These are phyloP conservation scores for Calonectria pauciramosa DNA, from an alignment of 2,329 filamentous ascomycete species.

Conservation along the genomic window DNA sequence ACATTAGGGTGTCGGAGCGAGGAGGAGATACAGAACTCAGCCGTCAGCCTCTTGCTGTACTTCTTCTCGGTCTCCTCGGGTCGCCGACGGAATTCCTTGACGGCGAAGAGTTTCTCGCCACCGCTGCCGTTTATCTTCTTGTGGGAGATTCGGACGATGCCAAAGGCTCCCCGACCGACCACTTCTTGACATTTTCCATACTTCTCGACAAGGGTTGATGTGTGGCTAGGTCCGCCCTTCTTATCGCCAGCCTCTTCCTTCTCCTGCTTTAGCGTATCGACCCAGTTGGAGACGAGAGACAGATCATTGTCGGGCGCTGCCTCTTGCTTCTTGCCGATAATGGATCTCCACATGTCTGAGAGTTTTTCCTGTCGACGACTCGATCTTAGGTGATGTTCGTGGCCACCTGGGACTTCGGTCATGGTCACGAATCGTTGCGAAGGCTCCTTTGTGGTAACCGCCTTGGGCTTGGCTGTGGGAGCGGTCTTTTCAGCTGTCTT, in stretches of 20 bases:
- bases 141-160: conserved; percentile 97
- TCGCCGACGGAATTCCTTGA: conserved; percentile 96
- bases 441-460: conserved; percentile 50
- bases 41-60: conserved; percentile 96
- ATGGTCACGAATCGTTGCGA: conserved; percentile 67
- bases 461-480: conserved; percentile 47
- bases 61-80: conserved; percentile 97
- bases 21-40: conserved; percentile 98
- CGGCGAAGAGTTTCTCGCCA: conserved; percentile 92
- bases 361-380: conserved; percentile 95
- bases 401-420: conserved; percentile 73
- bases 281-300: conserved; percentile 95
- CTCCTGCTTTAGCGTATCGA: conserved; percentile 91
- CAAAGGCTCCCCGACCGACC: conserved; percentile 95
- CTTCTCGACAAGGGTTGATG: conserved; percentile 86
- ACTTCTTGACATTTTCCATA: conserved; percentile 99
- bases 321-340: conserved; percentile 88
- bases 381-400: conserved; percentile 90
- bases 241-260: conserved; percentile 88
- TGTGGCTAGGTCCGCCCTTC: conserved; percentile 77
- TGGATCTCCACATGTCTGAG: conserved; percentile 88
- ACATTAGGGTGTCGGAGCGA: conserved; percentile 97
- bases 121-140: conserved; percentile 87
- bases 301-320: conserved; percentile 81
- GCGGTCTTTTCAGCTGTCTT: conserved; percentile 46